phyloP scores from a whole-genome alignment of 1,139 yeast species.

The Dujonia santamariae region DNA sequence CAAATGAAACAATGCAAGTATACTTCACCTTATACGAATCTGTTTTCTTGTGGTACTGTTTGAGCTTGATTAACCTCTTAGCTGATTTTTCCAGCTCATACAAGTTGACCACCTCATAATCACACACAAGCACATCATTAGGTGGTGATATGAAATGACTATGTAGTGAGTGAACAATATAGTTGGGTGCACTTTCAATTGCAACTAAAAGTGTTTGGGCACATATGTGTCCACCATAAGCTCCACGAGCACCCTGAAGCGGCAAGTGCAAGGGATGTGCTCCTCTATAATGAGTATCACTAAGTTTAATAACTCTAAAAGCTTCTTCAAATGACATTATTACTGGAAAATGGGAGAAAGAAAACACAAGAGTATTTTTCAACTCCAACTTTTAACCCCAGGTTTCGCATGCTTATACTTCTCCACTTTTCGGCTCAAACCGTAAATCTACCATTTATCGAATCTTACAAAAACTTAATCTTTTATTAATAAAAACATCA shows the following conservation, averaged over 20 bases:
- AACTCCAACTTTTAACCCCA: too few relatives aligned
- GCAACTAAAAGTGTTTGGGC: constrained; percentile 74
- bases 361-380: too few relatives aligned
- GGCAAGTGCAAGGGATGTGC: constrained; percentile 39
- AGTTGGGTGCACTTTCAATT: constrained; percentile 34
- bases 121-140: constrained; percentile 42
- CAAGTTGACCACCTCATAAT: constrained; percentile 55
- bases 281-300: constrained; percentile 30
- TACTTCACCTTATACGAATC: constrained; percentile 20
- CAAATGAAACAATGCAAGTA: constrained; percentile 30
- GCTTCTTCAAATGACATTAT: constrained; percentile 37
- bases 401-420: too few relatives aligned
- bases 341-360: too few relatives aligned
- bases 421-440: too few relatives aligned
- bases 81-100: constrained; percentile 32
- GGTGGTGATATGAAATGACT: constrained; percentile 49
- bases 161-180: constrained; percentile 38
- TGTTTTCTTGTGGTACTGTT: constrained; percentile 17
- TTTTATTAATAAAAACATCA: too few relatives aligned
- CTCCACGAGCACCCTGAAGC: constrained; percentile 58
- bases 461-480: too few relatives aligned
- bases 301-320: constrained; percentile 29
- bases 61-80: constrained; percentile 25
- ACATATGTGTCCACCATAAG: constrained; percentile 76
- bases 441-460: too few relatives aligned